These are phyloP conservation scores for Neofusicoccum ribis DNA, from an alignment of 2,329 filamentous ascomycete species.

Conservation along the genomic window DNA sequence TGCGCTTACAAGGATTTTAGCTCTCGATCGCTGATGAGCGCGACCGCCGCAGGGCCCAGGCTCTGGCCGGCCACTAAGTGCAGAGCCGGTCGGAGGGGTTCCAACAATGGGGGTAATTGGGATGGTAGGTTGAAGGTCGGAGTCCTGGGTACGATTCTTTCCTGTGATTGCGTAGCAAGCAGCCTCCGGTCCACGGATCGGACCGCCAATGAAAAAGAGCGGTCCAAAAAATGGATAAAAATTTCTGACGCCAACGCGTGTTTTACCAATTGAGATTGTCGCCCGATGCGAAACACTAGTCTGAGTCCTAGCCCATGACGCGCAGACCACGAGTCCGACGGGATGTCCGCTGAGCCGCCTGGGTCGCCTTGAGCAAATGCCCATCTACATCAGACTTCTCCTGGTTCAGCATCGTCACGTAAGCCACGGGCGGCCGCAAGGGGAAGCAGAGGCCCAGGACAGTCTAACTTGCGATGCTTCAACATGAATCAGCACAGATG, in stretches of 20 bases:
- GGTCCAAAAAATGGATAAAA: slow-evolving; percentile 19
- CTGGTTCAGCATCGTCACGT: neutral
- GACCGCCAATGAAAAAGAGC: slow-evolving; percentile 13
- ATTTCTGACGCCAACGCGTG: slow-evolving; percentile 6
- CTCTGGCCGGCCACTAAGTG: slow-evolving; percentile 54
- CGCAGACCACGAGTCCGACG: neutral
- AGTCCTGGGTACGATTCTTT: slow-evolving; percentile 15
- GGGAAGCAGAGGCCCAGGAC: neutral
- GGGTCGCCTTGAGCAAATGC: neutral
- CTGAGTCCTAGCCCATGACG: neutral
- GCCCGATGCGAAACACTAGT: slow-evolving; percentile 4
- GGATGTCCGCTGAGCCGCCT: neutral
- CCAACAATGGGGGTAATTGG: neutral
- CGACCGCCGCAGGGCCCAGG: slow-evolving; percentile 85
- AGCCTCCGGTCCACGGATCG: slow-evolving; percentile 18
- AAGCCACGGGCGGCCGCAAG: neutral
- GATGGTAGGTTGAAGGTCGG: slow-evolving; percentile 17
- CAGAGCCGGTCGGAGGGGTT: slow-evolving; percentile 16
- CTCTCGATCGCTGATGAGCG: slow-evolving; percentile 98
- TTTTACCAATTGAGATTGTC: slow-evolving; percentile 14
- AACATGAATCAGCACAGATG: slow-evolving; percentile 1
- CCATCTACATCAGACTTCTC: neutral
- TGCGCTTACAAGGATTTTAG: slow-evolving; percentile 40
- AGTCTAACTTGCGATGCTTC: neutral
- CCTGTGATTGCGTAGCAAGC: slow-evolving; percentile 11